phyloP scores from a whole-genome alignment of 345 rosid genomes.

The Brassica juncea region DNA sequence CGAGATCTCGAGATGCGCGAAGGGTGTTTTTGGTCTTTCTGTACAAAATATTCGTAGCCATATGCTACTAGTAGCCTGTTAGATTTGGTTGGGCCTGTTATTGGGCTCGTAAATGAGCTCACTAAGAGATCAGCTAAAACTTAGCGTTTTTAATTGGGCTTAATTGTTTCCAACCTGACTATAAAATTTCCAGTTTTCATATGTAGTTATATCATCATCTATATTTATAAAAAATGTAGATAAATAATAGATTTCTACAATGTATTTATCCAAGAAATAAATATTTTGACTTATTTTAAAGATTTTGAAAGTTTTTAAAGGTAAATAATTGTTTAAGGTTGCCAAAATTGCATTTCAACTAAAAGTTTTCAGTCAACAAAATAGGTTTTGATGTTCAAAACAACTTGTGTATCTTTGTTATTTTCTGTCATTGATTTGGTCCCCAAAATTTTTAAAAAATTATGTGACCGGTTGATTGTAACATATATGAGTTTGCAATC shows the following conservation, averaged over 20 bases:
- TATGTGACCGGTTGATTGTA: neutral
- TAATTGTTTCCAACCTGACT: neutral
- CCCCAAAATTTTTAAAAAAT: neutral
- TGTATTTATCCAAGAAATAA: neutral
- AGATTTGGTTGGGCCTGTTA: neutral
- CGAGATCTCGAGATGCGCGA: constrained; percentile 38
- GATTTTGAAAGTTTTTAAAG: neutral
- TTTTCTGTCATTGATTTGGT: neutral
- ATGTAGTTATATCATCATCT: neutral
- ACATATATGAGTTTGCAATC: neutral
- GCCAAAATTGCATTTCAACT: neutral
- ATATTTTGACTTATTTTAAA: neutral
- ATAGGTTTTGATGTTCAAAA: neutral
- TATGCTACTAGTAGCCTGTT: neutral
- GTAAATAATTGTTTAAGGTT: neutral
- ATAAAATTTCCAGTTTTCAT: neutral
- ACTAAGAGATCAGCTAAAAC: no score
- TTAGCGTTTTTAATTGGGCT: no score
- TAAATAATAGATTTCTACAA: neutral
- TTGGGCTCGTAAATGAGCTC: neutral
- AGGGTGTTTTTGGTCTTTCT: constrained; percentile 26
- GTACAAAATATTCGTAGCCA: neutral
- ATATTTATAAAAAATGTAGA: neutral
- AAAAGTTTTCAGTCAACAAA: neutral
- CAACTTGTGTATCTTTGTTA: neutral